Percentiles rank a stretch among this genome's conserved stretches.
phyloP scores from a whole-genome alignment of 1,139 yeast species.

The Diutina rugosa region DNA sequence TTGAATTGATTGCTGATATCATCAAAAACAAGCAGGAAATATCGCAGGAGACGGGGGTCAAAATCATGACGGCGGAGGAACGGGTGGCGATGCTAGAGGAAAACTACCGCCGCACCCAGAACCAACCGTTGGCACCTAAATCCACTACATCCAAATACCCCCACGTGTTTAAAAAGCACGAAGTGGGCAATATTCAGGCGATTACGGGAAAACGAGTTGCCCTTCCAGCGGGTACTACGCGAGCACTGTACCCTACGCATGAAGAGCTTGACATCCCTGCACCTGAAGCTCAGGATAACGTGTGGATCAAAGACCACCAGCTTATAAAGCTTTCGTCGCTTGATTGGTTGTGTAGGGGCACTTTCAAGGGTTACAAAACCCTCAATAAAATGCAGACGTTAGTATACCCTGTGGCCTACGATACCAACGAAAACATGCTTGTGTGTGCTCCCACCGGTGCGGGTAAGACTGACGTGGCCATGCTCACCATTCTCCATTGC shows the following conservation, averaged over 20 bases:
- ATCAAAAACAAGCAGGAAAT: slow-evolving; percentile 35
- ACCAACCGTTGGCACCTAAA: slow-evolving; percentile 8
- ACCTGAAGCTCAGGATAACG: slow-evolving; percentile 36
- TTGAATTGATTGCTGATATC: slow-evolving; percentile 62
- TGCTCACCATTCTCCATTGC: slow-evolving; percentile 68
- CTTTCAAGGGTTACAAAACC: slow-evolving; percentile 66
- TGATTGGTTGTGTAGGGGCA: slow-evolving; percentile 68
- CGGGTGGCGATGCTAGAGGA: slow-evolving; percentile 42
- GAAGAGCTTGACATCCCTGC: slow-evolving; percentile 83
- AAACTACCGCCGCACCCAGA: slow-evolving; percentile 29
- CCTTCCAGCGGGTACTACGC: slow-evolving; percentile 70
- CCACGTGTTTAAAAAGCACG: slow-evolving; percentile 70
- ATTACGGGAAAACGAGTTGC: slow-evolving; percentile 71
- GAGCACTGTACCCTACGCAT: slow-evolving; percentile 47
- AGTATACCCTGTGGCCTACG: slow-evolving; percentile 85
- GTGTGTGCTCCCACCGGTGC: slow-evolving; percentile 99
- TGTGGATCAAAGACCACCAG: slow-evolving; percentile 36
- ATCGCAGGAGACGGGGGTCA: slow-evolving; percentile 9
- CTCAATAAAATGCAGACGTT: slow-evolving; percentile 86
- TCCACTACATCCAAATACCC: slow-evolving; percentile 42
- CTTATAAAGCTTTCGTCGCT: slow-evolving; percentile 48
- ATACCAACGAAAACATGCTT: slow-evolving; percentile 88
- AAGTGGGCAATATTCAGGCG: slow-evolving; percentile 54
- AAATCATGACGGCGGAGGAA: slow-evolving; percentile 41
- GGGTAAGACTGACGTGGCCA: slow-evolving; percentile 96